Percentiles rank a stretch among this genome's conserved stretches.
phyloP scores from a whole-genome alignment of 2,329 filamentous ascomycete species.

The Mollisiaceae sp. region DNA sequence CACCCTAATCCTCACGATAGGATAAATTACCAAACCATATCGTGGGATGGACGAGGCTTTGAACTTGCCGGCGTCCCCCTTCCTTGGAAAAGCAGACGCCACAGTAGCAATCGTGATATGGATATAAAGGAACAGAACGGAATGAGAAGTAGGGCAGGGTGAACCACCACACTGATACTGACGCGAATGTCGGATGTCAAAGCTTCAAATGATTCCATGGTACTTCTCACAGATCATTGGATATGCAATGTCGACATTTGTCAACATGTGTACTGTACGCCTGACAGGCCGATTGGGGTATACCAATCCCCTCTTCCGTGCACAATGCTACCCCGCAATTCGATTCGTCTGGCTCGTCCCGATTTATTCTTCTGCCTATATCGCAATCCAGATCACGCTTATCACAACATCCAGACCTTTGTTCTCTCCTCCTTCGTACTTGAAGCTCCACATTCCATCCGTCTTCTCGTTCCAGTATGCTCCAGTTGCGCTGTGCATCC shows the following conservation, averaged over 20 bases:
- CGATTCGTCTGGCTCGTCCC: slow-evolving; percentile 18
- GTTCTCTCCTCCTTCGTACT: slow-evolving; percentile 73
- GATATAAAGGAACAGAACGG: neutral
- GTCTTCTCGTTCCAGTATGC: slow-evolving; percentile 92
- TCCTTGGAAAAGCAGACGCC: neutral
- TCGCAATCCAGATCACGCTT: slow-evolving; percentile 75
- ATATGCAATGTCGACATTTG: slow-evolving; percentile 15
- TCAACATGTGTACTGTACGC: slow-evolving; percentile 24
- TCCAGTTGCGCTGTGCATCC: slow-evolving; percentile 86
- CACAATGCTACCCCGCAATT: slow-evolving; percentile 23
- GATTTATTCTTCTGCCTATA: slow-evolving; percentile 26
- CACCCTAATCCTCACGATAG: neutral
- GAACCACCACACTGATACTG: neutral
- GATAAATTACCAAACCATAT: slow-evolving; percentile 6
- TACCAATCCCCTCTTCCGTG: slow-evolving; percentile 1
- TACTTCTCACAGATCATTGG: slow-evolving; percentile 25
- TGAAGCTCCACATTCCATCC: slow-evolving; percentile 89
- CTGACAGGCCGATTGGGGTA: slow-evolving; percentile 23
- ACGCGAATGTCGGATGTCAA: slow-evolving; percentile 1
- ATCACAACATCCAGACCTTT: slow-evolving; percentile 74
- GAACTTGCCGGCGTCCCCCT: neutral
- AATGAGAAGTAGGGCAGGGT: neutral
- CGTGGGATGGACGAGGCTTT: neutral
- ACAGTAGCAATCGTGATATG: neutral
- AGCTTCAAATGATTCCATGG: slow-evolving; percentile 15